Conservation (phyloP, 2,329 filamentous ascomycete species). For the Xylaria sp. region DNA sequence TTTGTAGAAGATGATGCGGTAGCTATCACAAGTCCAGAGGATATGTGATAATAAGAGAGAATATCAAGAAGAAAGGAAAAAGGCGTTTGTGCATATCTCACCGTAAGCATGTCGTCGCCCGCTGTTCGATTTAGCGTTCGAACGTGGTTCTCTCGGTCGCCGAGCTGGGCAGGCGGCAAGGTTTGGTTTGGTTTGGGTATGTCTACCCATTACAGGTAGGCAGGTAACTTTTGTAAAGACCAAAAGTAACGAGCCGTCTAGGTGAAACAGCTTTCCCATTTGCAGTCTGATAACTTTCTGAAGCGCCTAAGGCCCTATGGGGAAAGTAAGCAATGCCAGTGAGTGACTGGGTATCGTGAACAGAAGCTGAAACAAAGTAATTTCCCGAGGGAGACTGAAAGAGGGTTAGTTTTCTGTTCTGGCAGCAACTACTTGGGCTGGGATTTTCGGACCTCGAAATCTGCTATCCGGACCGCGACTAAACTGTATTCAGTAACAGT, state of each 20-base stretch:
- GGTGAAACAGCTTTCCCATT: constrained; percentile 1
- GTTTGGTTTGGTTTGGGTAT: constrained; percentile 3
- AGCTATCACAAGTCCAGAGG: neutral
- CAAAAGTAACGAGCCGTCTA: neutral
- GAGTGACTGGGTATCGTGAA: neutral
- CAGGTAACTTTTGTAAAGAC: neutral
- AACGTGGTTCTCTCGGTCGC: constrained; percentile 31
- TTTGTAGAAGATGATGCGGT: neutral
- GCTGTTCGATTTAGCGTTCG: constrained; percentile 14
- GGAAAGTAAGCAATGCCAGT: constrained; percentile 27
- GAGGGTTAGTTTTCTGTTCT: constrained; percentile 39
- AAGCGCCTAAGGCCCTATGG: neutral
- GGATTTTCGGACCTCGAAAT: too few relatives aligned
- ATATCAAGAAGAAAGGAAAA: too few relatives aligned
- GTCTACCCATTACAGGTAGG: too few relatives aligned
- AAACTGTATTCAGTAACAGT: too few relatives aligned
- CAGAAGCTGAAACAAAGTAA: constrained; percentile 43
- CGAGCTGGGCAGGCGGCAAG: constrained; percentile 9
- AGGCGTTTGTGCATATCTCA: neutral
- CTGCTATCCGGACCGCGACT: too few relatives aligned
- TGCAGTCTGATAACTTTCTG: neutral
- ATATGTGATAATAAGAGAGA: neutral
- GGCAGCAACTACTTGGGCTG: constrained; percentile 27
- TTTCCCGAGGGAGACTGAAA: constrained; percentile 37
- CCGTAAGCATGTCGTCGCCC: constrained; percentile 18